A percentile compares a stretch with the other conserved stretches of the same genome.
phyloP scores from a whole-genome alignment of 1,284 basidiomycete species.

The Bjerkandera adusta region DNA sequence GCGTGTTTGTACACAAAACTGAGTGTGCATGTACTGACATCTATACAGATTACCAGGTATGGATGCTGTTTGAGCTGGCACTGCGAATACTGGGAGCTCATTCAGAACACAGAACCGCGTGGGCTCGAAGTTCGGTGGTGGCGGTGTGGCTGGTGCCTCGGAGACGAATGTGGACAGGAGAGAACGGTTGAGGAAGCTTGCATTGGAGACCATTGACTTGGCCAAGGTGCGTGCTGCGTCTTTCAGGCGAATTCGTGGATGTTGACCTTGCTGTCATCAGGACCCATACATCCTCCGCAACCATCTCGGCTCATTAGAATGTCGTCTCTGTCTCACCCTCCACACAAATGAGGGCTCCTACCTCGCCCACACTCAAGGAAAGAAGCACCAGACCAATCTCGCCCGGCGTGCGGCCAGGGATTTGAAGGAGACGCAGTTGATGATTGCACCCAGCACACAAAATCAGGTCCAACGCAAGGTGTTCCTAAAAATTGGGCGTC shows the following conservation, averaged over 20 bases:
- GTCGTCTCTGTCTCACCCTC: conserved; percentile 94
- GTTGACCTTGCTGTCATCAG: conserved; percentile 41
- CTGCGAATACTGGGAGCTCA: conserved; percentile 6
- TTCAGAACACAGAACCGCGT: conserved; percentile 75
- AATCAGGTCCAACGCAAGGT: conserved; percentile 83
- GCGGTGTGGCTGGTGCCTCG: conserved; percentile 88
- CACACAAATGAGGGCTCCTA: conserved; percentile 99
- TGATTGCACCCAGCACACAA: conserved; percentile 75
- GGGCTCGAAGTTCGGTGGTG: conserved; percentile 93
- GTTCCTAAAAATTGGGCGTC: conserved; percentile 96
- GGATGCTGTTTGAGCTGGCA: conserved; percentile 1
- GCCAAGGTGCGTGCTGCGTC: conserved; percentile 82
- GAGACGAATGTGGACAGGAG: conserved; percentile 96
- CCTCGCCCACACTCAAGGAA: conserved; percentile 98
- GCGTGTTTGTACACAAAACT: conserved; percentile 7
- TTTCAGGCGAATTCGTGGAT: neutral
- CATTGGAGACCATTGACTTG: conserved; percentile 93
- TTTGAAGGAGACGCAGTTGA: conserved; percentile 88
- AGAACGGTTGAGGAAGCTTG: conserved; percentile 93
- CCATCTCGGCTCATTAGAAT: conserved; percentile 96
- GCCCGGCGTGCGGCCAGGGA: conserved; percentile 94
- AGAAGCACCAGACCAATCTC: conserved; percentile 99
- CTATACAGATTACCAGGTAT: conserved; percentile 44
- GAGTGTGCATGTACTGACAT: neutral
- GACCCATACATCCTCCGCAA: conserved; percentile 99